Evolutionary conservation across 345 rosid species (phyloP).

Genomic region (Pistacia integerrima): DNA sequence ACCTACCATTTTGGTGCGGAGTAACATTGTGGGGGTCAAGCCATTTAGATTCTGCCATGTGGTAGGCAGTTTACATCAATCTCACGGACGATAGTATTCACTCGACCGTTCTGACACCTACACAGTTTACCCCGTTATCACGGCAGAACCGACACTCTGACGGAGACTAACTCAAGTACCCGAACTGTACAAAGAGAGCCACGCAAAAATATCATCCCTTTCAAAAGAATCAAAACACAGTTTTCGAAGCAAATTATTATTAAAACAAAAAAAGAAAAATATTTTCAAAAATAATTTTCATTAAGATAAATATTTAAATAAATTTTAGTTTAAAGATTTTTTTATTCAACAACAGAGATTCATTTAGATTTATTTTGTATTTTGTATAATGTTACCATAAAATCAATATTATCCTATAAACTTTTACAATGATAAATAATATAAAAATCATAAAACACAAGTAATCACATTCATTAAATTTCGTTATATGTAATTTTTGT

Average conservation of each 20-base stretch:
- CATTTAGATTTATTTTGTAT: no score
- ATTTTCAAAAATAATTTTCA: not conserved
- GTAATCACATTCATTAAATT: no score
- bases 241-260: not conserved
- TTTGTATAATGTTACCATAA: no score
- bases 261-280: not conserved
- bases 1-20: slow-evolving; percentile 4
- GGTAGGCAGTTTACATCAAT: not conserved
- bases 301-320: no score
- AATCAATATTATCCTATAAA: no score
- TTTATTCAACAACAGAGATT: no score
- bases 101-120: slow-evolving; percentile 13
- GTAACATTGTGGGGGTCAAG: not conserved
- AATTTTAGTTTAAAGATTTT: no score
- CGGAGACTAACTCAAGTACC: slow-evolving; percentile 9
- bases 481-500: no score
- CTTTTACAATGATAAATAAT: no score
- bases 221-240: not conserved
- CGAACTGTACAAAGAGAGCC: not conserved
- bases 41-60: slow-evolving; percentile 25
- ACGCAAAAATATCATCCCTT: slow-evolving; percentile 14
- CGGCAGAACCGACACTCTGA: slow-evolving; percentile 41
- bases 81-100: not conserved
- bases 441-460: no score
- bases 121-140: slow-evolving; percentile 21